Conservation (phyloP, 306 rosid species). For the Pterocarpus macrocarpus region DNA sequence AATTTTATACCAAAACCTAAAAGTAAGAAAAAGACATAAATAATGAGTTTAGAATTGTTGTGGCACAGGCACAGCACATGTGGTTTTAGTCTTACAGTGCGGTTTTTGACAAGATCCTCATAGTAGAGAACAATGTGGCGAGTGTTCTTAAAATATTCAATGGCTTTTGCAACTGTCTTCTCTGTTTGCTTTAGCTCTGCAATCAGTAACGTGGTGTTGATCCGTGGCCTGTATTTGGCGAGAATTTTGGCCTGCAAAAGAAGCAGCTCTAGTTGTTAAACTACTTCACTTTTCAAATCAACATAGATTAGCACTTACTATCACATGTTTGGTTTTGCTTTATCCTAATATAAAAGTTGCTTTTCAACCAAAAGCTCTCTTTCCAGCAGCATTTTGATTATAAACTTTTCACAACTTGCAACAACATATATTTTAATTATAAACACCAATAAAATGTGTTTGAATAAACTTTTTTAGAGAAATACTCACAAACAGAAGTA, state of each 20-base stretch:
- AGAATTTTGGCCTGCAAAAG: slow-evolving; percentile 61
- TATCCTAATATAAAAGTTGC: not conserved
- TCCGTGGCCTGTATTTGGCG: slow-evolving; percentile 60
- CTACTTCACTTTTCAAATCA: slow-evolving; percentile 16
- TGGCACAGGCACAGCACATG: not conserved
- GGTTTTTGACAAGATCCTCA: slow-evolving; percentile 61
- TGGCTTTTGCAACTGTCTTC: slow-evolving; percentile 52
- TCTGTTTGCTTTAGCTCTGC: slow-evolving; percentile 54
- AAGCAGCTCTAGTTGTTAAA: not conserved
- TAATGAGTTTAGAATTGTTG: not conserved
- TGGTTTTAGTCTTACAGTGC: slow-evolving; percentile 51
- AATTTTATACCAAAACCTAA: not conserved
- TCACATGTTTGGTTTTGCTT: not conserved
- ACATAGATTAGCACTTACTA: not conserved
- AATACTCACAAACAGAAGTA: too few species aligned
- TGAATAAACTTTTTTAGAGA: not conserved
- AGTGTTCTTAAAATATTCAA: slow-evolving; percentile 60
- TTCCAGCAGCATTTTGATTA: not conserved
- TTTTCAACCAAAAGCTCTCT: slow-evolving; percentile 2
- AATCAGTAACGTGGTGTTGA: slow-evolving; percentile 50
- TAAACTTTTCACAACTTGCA: not conserved
- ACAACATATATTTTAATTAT: not conserved
- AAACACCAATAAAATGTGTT: not conserved
- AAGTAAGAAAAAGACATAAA: not conserved
- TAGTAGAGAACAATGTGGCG: slow-evolving; percentile 65